Evolutionary conservation across 2,329 filamentous ascomycete species (phyloP).

Genomic region (Thelonectria discophora): DNA sequence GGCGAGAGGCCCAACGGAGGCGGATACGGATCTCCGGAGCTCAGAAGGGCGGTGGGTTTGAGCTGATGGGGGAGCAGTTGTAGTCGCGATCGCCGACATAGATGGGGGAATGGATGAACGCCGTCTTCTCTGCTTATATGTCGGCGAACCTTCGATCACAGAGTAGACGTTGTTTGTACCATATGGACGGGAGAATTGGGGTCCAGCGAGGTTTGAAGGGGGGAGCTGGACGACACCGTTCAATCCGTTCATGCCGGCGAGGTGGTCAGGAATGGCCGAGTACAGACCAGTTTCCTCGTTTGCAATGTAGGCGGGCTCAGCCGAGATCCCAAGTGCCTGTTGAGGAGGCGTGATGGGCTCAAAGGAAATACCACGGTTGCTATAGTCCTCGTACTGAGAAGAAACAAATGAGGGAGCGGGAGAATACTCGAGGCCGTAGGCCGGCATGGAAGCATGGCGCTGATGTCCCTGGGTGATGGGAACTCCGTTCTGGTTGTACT

Average conservation of each 20-base stretch:
- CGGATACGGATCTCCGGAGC: conserved; percentile 88
- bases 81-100: conserved; percentile 73
- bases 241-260: conserved; percentile 75
- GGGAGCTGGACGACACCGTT: conserved; percentile 92
- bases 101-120: conserved; percentile 91
- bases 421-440: conserved; percentile 94
- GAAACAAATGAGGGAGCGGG: conserved; percentile 97
- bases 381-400: conserved; percentile 98
- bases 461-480: conserved; percentile 85
- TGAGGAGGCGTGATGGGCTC: conserved; percentile 97
- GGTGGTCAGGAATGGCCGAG: conserved; percentile 90
- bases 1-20: conserved; percentile 81
- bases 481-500: conserved; percentile 92
- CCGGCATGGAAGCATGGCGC: conserved; percentile 97
- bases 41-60: conserved; percentile 83
- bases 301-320: conserved; percentile 95
- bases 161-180: conserved; percentile 85
- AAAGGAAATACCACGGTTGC: conserved; percentile 93
- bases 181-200: conserved; percentile 81
- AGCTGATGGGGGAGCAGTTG: conserved; percentile 69
- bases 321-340: conserved; percentile 80
- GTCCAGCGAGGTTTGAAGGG: conserved; percentile 81
- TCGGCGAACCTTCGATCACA: conserved; percentile 96
- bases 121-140: conserved; percentile 96
- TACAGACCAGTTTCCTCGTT: conserved; percentile 98